Conservation (phyloP, 2,329 filamentous ascomycete genomes). For the Fusarium brachygibbosum region DNA sequence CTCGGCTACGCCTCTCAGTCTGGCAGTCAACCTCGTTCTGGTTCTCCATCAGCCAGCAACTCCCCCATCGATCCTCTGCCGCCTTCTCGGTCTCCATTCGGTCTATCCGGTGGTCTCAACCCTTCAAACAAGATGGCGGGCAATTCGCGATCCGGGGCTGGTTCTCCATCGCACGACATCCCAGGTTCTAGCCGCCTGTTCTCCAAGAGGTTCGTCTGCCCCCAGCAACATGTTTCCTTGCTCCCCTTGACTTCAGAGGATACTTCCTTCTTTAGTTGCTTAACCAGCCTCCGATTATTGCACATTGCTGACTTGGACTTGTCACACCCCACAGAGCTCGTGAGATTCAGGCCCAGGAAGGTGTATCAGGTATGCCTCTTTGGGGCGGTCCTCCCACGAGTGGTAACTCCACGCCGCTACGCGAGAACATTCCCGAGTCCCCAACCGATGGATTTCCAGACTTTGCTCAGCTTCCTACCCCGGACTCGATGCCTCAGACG, state of each 20-base stretch:
- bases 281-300: background rate
- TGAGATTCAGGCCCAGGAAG: slow-evolving; percentile 98
- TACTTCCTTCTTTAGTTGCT: slow-evolving; percentile 28
- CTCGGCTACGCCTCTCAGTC: slow-evolving; percentile 83
- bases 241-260: background rate
- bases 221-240: slow-evolving; percentile 19
- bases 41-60: slow-evolving; percentile 82
- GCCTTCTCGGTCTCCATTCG: slow-evolving; percentile 78
- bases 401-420: slow-evolving; percentile 93
- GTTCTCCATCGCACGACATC: slow-evolving; percentile 96
- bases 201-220: slow-evolving; percentile 84
- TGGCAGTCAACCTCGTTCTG: slow-evolving; percentile 78
- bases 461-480: slow-evolving; percentile 79
- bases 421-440: slow-evolving; percentile 97
- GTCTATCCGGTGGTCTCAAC: slow-evolving; percentile 73
- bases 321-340: slow-evolving; percentile 75
- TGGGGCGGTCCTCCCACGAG: slow-evolving; percentile 98
- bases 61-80: slow-evolving; percentile 82
- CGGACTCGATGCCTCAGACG: slow-evolving; percentile 74
- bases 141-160: slow-evolving; percentile 82
- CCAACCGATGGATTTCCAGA: slow-evolving; percentile 96
- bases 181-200: slow-evolving; percentile 79
- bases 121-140: slow-evolving; percentile 70
- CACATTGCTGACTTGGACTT: slow-evolving; percentile 33
- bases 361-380: slow-evolving; percentile 76